A percentile compares a stretch with the other conserved stretches of the same genome.
Conservation (phyloP, 345 rosid species). For the Draba incana region DNA sequence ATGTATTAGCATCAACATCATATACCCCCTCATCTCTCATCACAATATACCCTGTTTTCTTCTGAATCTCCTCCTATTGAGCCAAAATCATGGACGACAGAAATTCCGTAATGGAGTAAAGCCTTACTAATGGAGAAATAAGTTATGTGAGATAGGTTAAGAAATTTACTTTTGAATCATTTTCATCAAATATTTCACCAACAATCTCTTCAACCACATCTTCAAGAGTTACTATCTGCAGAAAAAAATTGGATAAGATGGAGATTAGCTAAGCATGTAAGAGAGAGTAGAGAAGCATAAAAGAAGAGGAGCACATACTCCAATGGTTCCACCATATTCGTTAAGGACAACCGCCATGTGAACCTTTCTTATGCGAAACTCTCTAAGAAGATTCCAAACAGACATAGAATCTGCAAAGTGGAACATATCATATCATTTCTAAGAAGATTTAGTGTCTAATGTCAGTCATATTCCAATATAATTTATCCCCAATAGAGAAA, state of each 20-base stretch:
- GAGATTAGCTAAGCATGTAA: slow-evolving; percentile 21
- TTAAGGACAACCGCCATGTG: slow-evolving; percentile 99
- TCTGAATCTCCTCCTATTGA: slow-evolving; percentile 94
- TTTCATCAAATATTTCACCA: slow-evolving; percentile 98
- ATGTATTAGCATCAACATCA: slow-evolving; percentile 97
- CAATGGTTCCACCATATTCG: slow-evolving; percentile 97
- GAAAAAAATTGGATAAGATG: slow-evolving; percentile 26
- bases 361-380: slow-evolving; percentile 96
- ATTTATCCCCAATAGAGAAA: not conserved
- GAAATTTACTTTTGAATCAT: slow-evolving; percentile 82
- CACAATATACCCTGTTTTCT: slow-evolving; percentile 96
- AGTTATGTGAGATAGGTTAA: slow-evolving; percentile 6
- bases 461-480: not conserved
- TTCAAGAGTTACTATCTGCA: slow-evolving; percentile 92
- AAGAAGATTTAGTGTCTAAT: not conserved
- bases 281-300: slow-evolving; percentile 22
- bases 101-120: slow-evolving; percentile 16
- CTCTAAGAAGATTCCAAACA: slow-evolving; percentile 99
- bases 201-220: slow-evolving; percentile 99
- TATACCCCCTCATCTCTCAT: slow-evolving; percentile 95
- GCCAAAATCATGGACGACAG: slow-evolving; percentile 25
- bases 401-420: slow-evolving; percentile 92
- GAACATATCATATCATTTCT: not conserved
- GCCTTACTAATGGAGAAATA: slow-evolving; percentile 12
- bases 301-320: slow-evolving; percentile 60